phyloP scores from a whole-genome alignment of 352 stramenopile species.

The Plasmopara halstedii region DNA sequence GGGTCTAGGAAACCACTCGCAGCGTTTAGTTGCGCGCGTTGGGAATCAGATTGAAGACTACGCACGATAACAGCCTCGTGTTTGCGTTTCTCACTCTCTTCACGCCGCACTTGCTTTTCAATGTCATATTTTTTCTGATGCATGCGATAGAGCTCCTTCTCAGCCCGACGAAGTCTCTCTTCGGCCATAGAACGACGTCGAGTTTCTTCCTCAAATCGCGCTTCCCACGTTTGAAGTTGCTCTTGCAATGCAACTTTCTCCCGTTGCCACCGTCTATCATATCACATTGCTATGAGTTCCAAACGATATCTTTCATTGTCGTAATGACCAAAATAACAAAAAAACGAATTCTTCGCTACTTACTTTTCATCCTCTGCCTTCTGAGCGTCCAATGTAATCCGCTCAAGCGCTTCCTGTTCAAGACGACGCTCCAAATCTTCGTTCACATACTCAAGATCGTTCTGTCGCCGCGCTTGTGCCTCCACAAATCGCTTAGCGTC shows the following conservation, averaged over 20 bases:
- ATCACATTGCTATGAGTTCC: conserved; percentile 4
- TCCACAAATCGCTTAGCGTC: conserved; percentile 82
- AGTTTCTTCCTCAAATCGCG: conserved; percentile 69
- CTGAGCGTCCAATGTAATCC: conserved; percentile 72
- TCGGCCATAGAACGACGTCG: conserved; percentile 61
- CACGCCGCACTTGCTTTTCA: conserved; percentile 68
- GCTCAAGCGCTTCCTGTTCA: conserved; percentile 77
- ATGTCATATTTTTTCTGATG: conserved; percentile 89
- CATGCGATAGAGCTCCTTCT: conserved; percentile 87
- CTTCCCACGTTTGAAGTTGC: conserved; percentile 60
- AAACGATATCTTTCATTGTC: not conserved
- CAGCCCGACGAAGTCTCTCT: conserved; percentile 67
- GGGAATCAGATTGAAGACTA: conserved; percentile 69
- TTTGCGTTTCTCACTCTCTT: conserved; percentile 82
- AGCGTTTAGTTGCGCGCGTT: conserved; percentile 29
- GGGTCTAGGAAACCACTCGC: conserved; percentile 43
- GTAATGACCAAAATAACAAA: conserved; percentile 3
- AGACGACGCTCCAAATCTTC: conserved; percentile 77
- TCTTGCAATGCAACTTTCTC: conserved; percentile 55
- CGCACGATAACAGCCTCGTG: conserved; percentile 79
- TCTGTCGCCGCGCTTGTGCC: conserved; percentile 70
- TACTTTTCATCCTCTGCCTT: conserved; percentile 81
- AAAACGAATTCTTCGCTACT: conserved; percentile 5
- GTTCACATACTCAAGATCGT: conserved; percentile 84
- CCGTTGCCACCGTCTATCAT: conserved; percentile 51